phyloP scores from a whole-genome alignment of 2,329 filamentous ascomycete species.

The Penicillium brasilianum region DNA sequence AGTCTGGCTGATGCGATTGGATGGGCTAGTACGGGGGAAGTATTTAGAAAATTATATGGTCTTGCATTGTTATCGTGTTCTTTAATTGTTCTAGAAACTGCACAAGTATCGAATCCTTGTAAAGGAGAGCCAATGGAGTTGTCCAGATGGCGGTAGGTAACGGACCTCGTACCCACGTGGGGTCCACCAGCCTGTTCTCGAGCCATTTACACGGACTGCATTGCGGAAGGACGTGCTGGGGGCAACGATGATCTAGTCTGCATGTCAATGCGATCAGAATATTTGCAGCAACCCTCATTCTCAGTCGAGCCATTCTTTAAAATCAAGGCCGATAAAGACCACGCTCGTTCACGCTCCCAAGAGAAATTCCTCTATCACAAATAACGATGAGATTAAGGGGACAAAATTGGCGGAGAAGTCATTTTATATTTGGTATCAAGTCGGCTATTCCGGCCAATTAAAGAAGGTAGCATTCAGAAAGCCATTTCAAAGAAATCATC shows the following conservation, averaged over 20 bases:
- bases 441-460: constrained; percentile 17
- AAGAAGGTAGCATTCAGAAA: background rate
- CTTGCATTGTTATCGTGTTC: background rate
- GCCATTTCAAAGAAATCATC: constrained; percentile 2
- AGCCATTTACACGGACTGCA: background rate
- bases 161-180: background rate
- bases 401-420: constrained; percentile 14
- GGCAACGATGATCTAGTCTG: background rate
- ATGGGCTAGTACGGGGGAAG: background rate
- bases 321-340: no score
- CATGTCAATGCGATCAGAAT: background rate
- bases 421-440: constrained; percentile 31
- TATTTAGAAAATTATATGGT: background rate
- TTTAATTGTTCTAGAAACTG: constrained; percentile 9
- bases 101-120: background rate
- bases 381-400: background rate
- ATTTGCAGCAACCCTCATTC: background rate
- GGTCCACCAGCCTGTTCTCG: background rate
- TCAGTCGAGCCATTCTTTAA: background rate
- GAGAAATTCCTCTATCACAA: background rate
- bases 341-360: background rate
- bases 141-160: background rate
- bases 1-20: background rate
- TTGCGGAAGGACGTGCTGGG: background rate
- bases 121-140: background rate